Base-by-base conservation (phyloP, 805 yeast species). In the Pichia manshurica region DNA sequence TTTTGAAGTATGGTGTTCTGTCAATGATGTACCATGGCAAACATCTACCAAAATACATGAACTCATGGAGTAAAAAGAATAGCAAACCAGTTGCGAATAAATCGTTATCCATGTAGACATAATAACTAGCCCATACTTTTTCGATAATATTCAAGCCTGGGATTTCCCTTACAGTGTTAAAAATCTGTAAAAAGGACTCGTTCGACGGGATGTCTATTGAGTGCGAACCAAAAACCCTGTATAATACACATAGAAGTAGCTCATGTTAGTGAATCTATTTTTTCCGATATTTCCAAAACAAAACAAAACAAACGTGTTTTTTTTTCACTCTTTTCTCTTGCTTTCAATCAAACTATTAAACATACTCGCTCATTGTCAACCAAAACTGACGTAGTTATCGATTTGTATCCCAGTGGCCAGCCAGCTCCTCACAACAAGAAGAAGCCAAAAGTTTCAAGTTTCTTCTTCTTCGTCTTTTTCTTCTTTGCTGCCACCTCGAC, bases 1-100 rank as follows among this genome's bases (percentile, higher is more conserved):
- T 80, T 60, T 81, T 78, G 77, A 91, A 93, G 64, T 77, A 87
- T 35, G 96, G 95, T 50, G 89, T 79, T 59, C 77, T 74, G 66
- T 90, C 98, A 56, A 91, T 78, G 54, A 91, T 76, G 65, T 79
- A 78, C 97, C 97, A 91, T 19, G 98, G 98, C 54, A 91, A 61
- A 61, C 90, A 84, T 64, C 98, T 80, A 45, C 91, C 93, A 64
- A 93, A 91, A 70, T 91, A 91, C 77, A 87, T 78, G 45, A 85
- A 54, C 69, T 91, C 99, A 67, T 91, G 99, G 47, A 87, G 71
- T 36, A 75, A 59, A 65, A 91, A 87, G 61, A 89, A 82, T 65
- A 91, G 68, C 40, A 89, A 65, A 4, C 98, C 99, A 1, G 98
- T 91, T 45, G 98, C 96, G 52, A 91, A 74, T 31, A 85, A 74